Conservation (phyloP, 2,329 filamentous ascomycete species). For the Spiromastix sp. region DNA sequence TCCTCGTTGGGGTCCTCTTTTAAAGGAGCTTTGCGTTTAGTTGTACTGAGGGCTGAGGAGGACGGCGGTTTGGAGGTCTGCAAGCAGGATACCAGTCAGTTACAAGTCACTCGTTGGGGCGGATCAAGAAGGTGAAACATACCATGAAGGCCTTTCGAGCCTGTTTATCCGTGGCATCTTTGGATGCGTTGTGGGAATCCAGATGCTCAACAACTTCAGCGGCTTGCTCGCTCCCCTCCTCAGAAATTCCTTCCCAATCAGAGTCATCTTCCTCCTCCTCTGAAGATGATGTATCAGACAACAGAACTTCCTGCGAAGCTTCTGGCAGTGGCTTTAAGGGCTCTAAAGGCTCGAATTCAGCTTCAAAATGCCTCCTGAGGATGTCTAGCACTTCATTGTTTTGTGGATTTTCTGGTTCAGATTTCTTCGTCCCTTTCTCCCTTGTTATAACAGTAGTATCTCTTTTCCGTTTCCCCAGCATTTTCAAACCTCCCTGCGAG, state of each 20-base stretch:
- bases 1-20: constrained; percentile 49
- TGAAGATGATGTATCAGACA: constrained; percentile 7
- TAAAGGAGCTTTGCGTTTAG: constrained; percentile 23
- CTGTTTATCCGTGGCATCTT: constrained; percentile 48
- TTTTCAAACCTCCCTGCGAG: too few species aligned
- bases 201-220: constrained; percentile 57
- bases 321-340: constrained; percentile 17
- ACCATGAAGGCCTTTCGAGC: constrained; percentile 76
- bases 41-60: constrained; percentile 16
- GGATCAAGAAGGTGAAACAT: too few species aligned
- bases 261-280: constrained; percentile 14
- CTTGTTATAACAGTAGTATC: constrained; percentile 23
- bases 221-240: constrained; percentile 17
- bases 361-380: constrained; percentile 78
- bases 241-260: constrained; percentile 56
- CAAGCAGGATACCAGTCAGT: too few species aligned
- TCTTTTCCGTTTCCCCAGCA: constrained; percentile 41
- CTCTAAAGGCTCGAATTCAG: constrained; percentile 68
- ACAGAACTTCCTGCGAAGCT: constrained; percentile 5
- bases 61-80: constrained; percentile 40
- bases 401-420: constrained; percentile 13
- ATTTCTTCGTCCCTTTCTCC: constrained; percentile 13
- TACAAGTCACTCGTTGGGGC: not conserved
- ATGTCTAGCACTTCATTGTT: constrained; percentile 57
- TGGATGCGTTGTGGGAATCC: constrained; percentile 30